Evolutionary conservation across 2,329 filamentous ascomycete genomes (phyloP), one percentile per base, ranked within the genome.

Genomic region (Clarireedia paspali): DNA sequence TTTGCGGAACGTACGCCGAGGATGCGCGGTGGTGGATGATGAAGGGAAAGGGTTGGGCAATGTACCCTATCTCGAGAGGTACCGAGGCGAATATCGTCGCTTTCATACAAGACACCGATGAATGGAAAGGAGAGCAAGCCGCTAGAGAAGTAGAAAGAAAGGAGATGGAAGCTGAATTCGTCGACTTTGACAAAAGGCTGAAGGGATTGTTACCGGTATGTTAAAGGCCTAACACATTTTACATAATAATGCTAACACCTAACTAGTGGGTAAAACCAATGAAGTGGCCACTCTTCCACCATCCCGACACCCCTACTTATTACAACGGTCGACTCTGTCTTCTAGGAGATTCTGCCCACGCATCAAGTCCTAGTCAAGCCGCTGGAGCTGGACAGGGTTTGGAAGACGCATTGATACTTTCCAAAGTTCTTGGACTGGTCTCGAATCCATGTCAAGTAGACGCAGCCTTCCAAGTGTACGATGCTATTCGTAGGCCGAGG

Each of bases 301-400:
- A 62, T 3, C 71, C 70, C 5, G 72, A 75, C 2, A 62, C 59
- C n/a, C 63, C 61, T 47, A 60, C 55, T 4, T 78, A 73, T 39
- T 70, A 69, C 57, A 70, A 70, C 6, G 70, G 71, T 5, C 68
- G 74, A 1, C 64, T 77, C 17, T 74, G 72, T 47, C 72, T 84
- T 1, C 67, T 80, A 0, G 83, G 82, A 6, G 82, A 86, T 62
- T 80, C 81, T 0, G 82, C 82, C 0, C 82, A 85, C 63, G 80
- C 80, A 0, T 78, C 78, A 44, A 77, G 80, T 0, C 82, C 82
- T 0, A 76, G 79, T 39, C 77, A 82, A 44, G 81, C 80, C 0
- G 75, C 80, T 1, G 82, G 81, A 2, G 76, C 78, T 0, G 79
- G 78, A 1, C 75, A 83, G 61, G 78, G 75, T 1, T 75, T 84